Conservation (phyloP, 768 basidiomycete genomes). For the Piloderma croceum region DNA sequence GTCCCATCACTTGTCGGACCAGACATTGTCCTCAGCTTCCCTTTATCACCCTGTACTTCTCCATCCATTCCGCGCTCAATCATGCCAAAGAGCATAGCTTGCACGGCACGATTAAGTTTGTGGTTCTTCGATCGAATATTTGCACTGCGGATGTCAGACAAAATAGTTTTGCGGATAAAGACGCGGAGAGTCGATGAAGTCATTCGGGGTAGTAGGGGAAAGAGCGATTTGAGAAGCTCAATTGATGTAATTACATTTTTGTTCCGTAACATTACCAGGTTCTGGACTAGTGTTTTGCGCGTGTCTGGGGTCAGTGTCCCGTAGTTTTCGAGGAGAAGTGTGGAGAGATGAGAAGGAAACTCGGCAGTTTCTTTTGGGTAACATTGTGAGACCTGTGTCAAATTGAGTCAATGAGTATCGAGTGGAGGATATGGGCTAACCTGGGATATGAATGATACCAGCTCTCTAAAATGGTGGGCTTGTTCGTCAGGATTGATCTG, state of each 20-base stretch:
- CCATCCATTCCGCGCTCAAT: constrained; percentile 87
- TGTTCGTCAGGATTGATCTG: constrained; percentile 79
- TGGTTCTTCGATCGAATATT: constrained; percentile 88
- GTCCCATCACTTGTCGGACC: constrained; percentile 34
- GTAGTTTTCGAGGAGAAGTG: constrained; percentile 75
- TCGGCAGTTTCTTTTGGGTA: constrained; percentile 88
- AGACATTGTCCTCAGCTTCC: constrained; percentile 49
- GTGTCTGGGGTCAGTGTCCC: constrained; percentile 72
- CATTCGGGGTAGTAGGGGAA: constrained; percentile 92
- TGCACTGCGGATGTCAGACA: constrained; percentile 88
- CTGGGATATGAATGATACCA: constrained; percentile 89
- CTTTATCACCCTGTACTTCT: constrained; percentile 80
- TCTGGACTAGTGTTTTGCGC: constrained; percentile 80
- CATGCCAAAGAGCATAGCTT: constrained; percentile 94
- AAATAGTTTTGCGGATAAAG: constrained; percentile 88
- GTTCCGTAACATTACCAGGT: constrained; percentile 88
- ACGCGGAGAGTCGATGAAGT: constrained; percentile 78
- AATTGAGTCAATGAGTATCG: background rate
- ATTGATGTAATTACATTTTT: constrained; percentile 90
- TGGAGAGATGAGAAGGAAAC: constrained; percentile 76
- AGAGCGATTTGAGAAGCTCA: constrained; percentile 88
- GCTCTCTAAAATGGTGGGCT: constrained; percentile 76
- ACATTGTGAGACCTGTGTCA: constrained; percentile 72
- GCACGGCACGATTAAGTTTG: constrained; percentile 92
- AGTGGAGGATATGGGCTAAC: constrained; percentile 27